A percentile compares a stretch with the other conserved stretches of the same genome.
Conservation (phyloP, 371 early-diverging fungal genomes). For the Blakeslea trispora region DNA sequence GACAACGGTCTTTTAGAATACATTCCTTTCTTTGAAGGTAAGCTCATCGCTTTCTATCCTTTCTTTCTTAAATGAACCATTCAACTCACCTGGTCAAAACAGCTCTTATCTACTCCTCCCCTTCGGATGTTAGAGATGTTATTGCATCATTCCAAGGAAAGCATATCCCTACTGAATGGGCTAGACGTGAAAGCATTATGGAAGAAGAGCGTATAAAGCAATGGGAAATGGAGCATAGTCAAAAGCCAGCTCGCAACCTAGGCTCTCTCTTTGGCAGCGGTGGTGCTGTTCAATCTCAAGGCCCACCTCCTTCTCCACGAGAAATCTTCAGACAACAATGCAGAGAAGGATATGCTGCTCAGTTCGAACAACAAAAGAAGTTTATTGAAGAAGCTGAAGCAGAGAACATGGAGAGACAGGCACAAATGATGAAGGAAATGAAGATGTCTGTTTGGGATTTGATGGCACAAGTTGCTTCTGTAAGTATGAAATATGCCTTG, state of each 20-base stretch:
- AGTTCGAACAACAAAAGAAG: constrained; percentile 56
- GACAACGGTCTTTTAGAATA: constrained; percentile 83
- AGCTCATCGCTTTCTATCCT: constrained; percentile 4
- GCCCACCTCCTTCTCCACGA: constrained; percentile 56
- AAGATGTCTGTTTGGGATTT: constrained; percentile 74
- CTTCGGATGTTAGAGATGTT: constrained; percentile 76
- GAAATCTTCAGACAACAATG: constrained; percentile 60
- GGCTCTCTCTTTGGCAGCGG: constrained; percentile 50
- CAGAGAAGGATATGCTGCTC: constrained; percentile 58
- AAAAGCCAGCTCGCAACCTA: constrained; percentile 44
- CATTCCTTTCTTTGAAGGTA: constrained; percentile 91
- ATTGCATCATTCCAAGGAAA: constrained; percentile 68
- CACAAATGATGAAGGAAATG: constrained; percentile 64
- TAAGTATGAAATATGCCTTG: constrained; percentile 20
- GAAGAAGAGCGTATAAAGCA: constrained; percentile 62
- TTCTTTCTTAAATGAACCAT: too few species aligned
- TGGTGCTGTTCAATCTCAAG: constrained; percentile 36
- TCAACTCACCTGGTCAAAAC: too few species aligned
- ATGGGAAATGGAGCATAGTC: constrained; percentile 74
- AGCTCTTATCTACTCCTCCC: too few species aligned
- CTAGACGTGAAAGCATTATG: constrained; percentile 69
- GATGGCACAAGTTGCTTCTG: constrained; percentile 54
- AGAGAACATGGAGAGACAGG: constrained; percentile 58
- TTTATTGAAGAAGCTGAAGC: constrained; percentile 58
- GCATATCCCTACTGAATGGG: constrained; percentile 73